phyloP scores from a whole-genome alignment of 495 filamentous ascomycete species.

The Amniculicola lignicola region DNA sequence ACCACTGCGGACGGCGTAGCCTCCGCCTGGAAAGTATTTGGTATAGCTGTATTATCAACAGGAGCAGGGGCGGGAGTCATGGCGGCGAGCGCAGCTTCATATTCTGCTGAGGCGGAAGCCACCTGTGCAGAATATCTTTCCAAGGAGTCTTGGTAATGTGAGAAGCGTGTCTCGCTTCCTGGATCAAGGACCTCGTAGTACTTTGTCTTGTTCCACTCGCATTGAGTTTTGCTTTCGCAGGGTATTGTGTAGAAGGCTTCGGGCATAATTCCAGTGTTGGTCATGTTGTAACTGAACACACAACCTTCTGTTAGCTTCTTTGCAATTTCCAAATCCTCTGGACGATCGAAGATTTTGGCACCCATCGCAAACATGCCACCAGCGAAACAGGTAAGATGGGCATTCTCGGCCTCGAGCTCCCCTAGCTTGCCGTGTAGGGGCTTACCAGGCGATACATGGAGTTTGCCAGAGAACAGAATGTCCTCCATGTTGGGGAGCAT shows the following conservation, averaged over 20 bases:
- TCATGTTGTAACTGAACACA: conserved; percentile 86
- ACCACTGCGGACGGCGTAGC: conserved; percentile 5
- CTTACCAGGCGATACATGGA: conserved; percentile 42
- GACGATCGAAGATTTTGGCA: conserved; percentile 77
- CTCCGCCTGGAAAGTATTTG: not conserved
- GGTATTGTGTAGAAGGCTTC: conserved; percentile 65
- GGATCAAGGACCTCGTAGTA: conserved; percentile 33
- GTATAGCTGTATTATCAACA: not conserved
- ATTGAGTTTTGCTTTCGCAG: conserved; percentile 63
- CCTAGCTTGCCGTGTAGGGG: conserved; percentile 43
- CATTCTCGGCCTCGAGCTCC: conserved; percentile 56
- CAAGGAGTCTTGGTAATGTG: conserved; percentile 18
- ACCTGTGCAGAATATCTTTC: conserved; percentile 9
- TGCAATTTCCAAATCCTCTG: conserved; percentile 77
- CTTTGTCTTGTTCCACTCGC: conserved; percentile 71
- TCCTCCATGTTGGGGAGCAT: conserved; percentile 74
- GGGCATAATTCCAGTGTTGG: conserved; percentile 74
- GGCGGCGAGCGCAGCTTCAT: conserved; percentile 18
- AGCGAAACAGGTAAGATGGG: conserved; percentile 84
- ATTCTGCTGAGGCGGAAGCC: conserved; percentile 13
- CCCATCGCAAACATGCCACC: conserved; percentile 93
- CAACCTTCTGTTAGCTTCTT: conserved; percentile 85
- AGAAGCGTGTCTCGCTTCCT: not conserved
- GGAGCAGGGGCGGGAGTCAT: conserved; percentile 12
- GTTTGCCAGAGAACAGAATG: conserved; percentile 68